phyloP scores from a whole-genome alignment of 148 eudicot species.

The Camellia lanceoleosa region DNA sequence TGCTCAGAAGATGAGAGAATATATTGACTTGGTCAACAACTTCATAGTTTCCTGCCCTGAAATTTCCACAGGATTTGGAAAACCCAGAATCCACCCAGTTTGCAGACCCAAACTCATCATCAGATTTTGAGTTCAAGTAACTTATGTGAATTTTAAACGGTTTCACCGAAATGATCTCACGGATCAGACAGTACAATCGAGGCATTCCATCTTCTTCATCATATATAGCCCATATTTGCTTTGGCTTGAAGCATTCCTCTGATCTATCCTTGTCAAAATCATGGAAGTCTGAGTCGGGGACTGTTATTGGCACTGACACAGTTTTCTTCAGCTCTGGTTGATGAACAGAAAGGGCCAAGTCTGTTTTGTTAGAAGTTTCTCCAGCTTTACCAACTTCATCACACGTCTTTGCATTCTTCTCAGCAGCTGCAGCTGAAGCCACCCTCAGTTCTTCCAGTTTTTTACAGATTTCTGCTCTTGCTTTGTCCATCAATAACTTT shows the following conservation, averaged over 20 bases:
- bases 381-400: constrained; percentile 31
- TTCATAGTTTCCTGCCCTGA: constrained; percentile 70
- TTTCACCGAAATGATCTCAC: constrained; percentile 65
- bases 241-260: constrained; percentile 89
- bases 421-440: constrained; percentile 29
- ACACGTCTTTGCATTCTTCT: constrained; percentile 27
- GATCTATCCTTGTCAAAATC: constrained; percentile 92
- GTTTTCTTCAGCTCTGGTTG: constrained; percentile 45
- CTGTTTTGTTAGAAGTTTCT: constrained; percentile 29
- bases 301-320: constrained; percentile 64
- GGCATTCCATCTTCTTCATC: constrained; percentile 99
- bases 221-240: constrained; percentile 98
- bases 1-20: constrained; percentile 73
- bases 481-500: constrained; percentile 65
- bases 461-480: constrained; percentile 53
- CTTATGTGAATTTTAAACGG: constrained; percentile 84
- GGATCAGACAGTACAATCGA: constrained; percentile 88
- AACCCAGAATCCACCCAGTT: constrained; percentile 84
- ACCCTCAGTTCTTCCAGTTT: constrained; percentile 61
- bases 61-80: constrained; percentile 92
- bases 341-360: constrained; percentile 21
- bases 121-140: constrained; percentile 84
- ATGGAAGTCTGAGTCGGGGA: constrained; percentile 97
- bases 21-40: constrained; percentile 84
- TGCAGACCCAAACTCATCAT: constrained; percentile 73